Conservation (phyloP, 2,329 filamentous ascomycete species). For the Aureobasidium leucospermi region DNA sequence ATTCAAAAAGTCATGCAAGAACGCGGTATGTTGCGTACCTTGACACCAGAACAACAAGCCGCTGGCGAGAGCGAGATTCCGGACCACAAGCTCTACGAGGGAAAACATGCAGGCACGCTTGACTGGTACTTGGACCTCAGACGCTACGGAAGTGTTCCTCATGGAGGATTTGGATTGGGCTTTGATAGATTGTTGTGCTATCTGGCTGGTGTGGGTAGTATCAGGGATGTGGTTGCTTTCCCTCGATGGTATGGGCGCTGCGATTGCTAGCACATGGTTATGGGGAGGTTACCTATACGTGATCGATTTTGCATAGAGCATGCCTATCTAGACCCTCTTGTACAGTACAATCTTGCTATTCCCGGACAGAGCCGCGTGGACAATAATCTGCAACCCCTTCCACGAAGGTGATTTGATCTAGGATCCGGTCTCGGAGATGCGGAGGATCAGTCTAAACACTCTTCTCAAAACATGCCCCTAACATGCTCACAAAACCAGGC, state of each 20-base stretch:
- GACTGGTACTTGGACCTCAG: constrained; percentile 86
- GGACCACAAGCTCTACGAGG: constrained; percentile 12
- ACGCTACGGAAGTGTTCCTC: constrained; percentile 83
- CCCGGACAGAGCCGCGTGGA: not conserved
- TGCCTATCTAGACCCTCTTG: not conserved
- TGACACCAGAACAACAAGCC: constrained; percentile 1
- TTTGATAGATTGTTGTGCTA: constrained; percentile 84
- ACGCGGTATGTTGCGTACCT: constrained; percentile 47
- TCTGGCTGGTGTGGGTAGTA: constrained; percentile 69
- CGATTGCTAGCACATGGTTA: constrained; percentile 35
- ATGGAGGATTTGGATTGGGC: constrained; percentile 84
- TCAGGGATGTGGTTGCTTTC: constrained; percentile 81
- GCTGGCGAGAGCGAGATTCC: constrained; percentile 10
- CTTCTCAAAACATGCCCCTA: too few species aligned
- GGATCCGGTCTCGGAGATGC: too few species aligned
- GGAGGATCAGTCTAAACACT: too few species aligned
- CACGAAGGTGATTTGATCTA: not conserved
- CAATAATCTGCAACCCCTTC: not conserved
- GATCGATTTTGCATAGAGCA: not conserved
- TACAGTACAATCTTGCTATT: not conserved
- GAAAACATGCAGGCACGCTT: constrained; percentile 34
- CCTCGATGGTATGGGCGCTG: constrained; percentile 61
- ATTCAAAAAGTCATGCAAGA: constrained; percentile 64
- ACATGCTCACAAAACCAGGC: too few species aligned
- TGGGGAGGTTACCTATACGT: not conserved